These are phyloP conservation scores for Boechera retrofracta DNA, from an alignment of 345 rosid species.

Conservation along the genomic window DNA sequence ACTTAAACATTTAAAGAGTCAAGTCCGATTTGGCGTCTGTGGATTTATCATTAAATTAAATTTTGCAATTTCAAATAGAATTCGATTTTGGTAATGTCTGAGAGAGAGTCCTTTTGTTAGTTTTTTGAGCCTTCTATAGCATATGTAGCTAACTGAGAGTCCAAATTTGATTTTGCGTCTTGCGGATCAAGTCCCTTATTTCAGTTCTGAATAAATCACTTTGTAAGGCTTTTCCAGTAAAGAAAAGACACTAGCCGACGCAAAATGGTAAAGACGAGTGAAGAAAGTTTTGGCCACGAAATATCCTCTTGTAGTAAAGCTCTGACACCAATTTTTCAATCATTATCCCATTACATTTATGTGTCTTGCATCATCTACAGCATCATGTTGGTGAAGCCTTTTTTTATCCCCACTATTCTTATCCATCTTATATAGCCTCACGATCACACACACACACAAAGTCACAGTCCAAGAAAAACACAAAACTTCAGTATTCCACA, in stretches of 20 bases:
- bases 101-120: not conserved
- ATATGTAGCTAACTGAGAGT: not conserved
- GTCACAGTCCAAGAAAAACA: not conserved
- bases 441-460: not conserved
- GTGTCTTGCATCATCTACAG: not conserved
- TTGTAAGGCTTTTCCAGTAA: not conserved
- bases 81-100: not conserved
- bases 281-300: constrained; percentile 4
- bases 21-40: not conserved
- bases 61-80: constrained; percentile 5
- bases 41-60: not conserved
- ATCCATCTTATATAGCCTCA: constrained; percentile 15
- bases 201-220: constrained; percentile 2
- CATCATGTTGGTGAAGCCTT: not conserved
- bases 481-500: not conserved
- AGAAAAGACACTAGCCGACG: not conserved
- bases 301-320: not conserved
- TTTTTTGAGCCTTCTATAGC: not conserved
- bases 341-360: not conserved
- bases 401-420: not conserved
- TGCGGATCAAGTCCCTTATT: not conserved
- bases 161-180: constrained; percentile 15
- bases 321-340: not conserved
- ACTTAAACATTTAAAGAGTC: not conserved
- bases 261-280: constrained; percentile 2